Evolutionary conservation across 805 yeast genomes (phyloP), one percentile per base, ranked within the genome.

Genomic region (Saccharomycopsis fermentans): DNA sequence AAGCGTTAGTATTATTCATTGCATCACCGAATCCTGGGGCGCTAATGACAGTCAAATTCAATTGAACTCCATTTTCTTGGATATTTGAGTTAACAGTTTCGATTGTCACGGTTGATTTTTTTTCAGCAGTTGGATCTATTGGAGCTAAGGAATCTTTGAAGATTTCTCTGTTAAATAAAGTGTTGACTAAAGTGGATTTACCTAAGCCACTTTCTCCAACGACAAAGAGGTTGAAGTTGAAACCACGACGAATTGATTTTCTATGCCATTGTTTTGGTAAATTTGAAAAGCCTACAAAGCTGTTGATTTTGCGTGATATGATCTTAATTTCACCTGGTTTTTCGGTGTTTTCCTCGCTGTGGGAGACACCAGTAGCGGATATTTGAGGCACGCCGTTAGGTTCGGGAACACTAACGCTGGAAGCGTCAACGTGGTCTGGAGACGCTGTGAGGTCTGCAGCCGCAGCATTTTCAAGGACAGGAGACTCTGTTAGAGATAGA

Each of bases 201-300:
- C 99, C 99, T 63, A 92, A 77, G 4, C 99, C 97, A 61, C 84
- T 77, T 74, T 89, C 96, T 65, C 96, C 96, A 63, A 91, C 96
- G 59, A 89, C 90, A 82, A 94, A 81, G 62, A 94, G 70, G 70
- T 94, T 94, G 70, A 94, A 81, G 66, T 78, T 81, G 78, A 94
- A 94, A 14, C 99, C 99, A 68, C 88, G 81, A 72, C 87, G 85
- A 62, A 90, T 82, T 1, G 96, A 86, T 73, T 87, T 90, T 74
- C 96, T 84, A 75, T 94, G 98, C 97, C 97, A 94, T 76, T 94
- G 99, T 70, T 91, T 94, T 60, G 99, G 99, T 68, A 94, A 79
- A 74, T 91, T 94, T 65, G 97, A 96, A 74, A 94, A 94, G 5
- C 99, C 99, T 58, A 94, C 99, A 70, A 87, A 91, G 3, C 96